Conservation (phyloP, 768 basidiomycete genomes). For the Suillus occidentalis region DNA sequence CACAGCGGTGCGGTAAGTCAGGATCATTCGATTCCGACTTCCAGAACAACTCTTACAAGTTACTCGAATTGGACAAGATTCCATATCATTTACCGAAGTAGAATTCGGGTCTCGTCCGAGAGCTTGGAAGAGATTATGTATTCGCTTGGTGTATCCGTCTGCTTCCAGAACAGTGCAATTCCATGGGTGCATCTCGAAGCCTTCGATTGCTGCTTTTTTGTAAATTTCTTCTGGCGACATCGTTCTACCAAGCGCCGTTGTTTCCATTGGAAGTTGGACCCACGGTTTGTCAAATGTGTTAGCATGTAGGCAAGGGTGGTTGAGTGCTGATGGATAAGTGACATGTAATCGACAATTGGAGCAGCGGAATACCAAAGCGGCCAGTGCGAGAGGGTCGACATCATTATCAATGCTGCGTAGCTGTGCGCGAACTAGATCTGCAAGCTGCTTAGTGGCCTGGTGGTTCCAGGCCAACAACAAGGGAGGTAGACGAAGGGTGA, state of each 20-base stretch:
- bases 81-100: background rate
- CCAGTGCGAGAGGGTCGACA: background rate
- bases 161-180: background rate
- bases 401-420: background rate
- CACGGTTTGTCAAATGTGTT: background rate
- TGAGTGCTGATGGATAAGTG: slow-evolving; percentile 1
- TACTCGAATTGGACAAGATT: slow-evolving; percentile 3
- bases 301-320: background rate
- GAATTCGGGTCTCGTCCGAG: slow-evolving; percentile 3
- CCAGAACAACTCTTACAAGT: slow-evolving; percentile 2
- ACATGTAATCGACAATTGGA: background rate
- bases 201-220: background rate
- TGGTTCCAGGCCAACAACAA: background rate
- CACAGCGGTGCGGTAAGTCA: background rate
- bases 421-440: background rate
- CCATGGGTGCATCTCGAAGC: slow-evolving; percentile 2
- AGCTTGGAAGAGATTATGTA: background rate
- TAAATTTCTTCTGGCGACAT: background rate
- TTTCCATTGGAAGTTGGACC: slow-evolving; percentile 4
- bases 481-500: background rate
- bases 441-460: background rate
- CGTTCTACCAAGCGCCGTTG: background rate
- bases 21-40: slow-evolving; percentile 1
- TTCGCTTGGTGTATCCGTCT: background rate
- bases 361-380: background rate